Conservation (phyloP, 73 alveolate genomes). For the Effrenium voratum region DNA sequence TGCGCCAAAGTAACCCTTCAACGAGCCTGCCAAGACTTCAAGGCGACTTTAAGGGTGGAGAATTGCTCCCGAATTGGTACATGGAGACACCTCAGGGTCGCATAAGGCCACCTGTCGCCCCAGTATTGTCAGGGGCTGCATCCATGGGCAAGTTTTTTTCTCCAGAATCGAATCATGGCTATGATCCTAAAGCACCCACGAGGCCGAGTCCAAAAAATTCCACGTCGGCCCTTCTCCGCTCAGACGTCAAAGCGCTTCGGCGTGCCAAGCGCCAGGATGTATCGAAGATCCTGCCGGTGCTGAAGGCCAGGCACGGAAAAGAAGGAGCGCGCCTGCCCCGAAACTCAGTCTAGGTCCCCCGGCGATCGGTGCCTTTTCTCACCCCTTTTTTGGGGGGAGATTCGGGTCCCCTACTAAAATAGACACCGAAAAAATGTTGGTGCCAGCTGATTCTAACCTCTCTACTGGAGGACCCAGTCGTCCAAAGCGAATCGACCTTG, state of each 20-base stretch:
- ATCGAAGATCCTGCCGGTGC: slow-evolving; percentile 31
- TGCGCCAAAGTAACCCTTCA: not conserved
- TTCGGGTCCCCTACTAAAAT: not conserved
- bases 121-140: not conserved
- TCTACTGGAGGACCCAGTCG: not conserved
- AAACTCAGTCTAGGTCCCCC: not conserved
- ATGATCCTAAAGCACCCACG: not conserved
- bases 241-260: not conserved
- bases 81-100: not conserved
- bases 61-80: not conserved
- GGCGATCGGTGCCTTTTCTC: not conserved
- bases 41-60: not conserved
- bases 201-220: not conserved
- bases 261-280: slow-evolving; percentile 16
- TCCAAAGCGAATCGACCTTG: not conserved
- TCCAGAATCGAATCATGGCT: not conserved
- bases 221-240: not conserved
- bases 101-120: not conserved
- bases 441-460: not conserved
- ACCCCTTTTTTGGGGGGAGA: not conserved
- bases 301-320: not conserved
- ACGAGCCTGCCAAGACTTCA: not conserved
- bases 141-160: not conserved
- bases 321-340: not conserved
- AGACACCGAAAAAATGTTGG: not conserved